Evolutionary conservation across 2,329 filamentous ascomycete species (phyloP), one percentile per base, ranked within the genome.

Genomic region (Penicillium frequentans): DNA sequence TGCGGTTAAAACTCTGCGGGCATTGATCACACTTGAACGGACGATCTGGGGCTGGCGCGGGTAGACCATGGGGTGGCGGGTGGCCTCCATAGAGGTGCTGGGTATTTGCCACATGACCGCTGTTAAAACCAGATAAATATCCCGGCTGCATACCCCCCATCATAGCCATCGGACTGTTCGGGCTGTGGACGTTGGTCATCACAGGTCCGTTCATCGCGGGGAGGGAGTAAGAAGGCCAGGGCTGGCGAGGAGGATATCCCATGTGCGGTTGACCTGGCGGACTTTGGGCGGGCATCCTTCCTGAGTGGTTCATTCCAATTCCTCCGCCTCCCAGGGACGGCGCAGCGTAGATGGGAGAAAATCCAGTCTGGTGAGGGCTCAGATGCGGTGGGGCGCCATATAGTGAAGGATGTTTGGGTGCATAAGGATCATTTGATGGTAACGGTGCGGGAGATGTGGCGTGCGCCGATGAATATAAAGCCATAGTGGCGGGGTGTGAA

Each of bases 11-110:
- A 37, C 90, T 93, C 72, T 96, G 91, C 0, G 90, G 86, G 70
- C 95, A 99, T 70, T 90, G 84, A 66, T 98, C 92, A 72, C 95
- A 99, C 75, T 93, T 93, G 81, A 96, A 98, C 0, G 95, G 95
- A 5, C 93, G 86, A 65, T 98, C 93, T 55, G 89, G 88, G 27
- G 83, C 80, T 10, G 82, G 78, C 3, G 75, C 75, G 21, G 79
- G 76, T 60, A 82, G 82, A 47, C 83, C 81, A 56, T 84, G 84
- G 10, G 84, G 81, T 62, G 82, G 79, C 55, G 80, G 79, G 59
- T 73, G 72, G 21, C 79, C 78, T 21, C 75, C 72, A 58, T 91
- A 90, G 75, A 93, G 84, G 61, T 86, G 79, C 49, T 83, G 80
- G 43, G 77, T 79, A 65, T 66, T 86, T 62, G 77, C 85, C 66